Percentiles rank a stretch among this genome's conserved stretches.
Evolutionary conservation across 805 yeast genomes (phyloP).

Genomic region (Saccharomycopsis vini): DNA sequence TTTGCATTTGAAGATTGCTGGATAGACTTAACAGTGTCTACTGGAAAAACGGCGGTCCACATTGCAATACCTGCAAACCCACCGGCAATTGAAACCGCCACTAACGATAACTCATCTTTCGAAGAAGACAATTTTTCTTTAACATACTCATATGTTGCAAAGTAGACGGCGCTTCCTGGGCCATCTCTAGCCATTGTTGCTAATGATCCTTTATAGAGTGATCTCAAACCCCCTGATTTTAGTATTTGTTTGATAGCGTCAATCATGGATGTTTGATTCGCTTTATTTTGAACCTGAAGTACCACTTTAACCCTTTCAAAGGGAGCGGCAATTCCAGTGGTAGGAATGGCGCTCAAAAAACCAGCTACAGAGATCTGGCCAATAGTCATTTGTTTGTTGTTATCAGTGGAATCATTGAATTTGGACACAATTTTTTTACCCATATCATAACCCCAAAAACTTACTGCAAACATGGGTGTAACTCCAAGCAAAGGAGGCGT

Average conservation of each 20-base stretch:
- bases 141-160: conserved; percentile 84
- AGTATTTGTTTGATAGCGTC: conserved; percentile 60
- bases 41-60: conserved; percentile 96
- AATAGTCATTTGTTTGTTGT: conserved; percentile 36
- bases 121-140: conserved; percentile 49
- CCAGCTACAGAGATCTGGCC: conserved; percentile 85
- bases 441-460: conserved; percentile 96
- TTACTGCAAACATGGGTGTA: conserved; percentile 96
- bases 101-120: conserved; percentile 49
- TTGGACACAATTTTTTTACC: conserved; percentile 69
- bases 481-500: conserved; percentile 93
- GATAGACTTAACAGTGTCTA: conserved; percentile 85
- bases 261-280: conserved; percentile 33
- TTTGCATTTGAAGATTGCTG: conserved; percentile 57
- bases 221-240: conserved; percentile 70
- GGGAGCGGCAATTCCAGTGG: conserved; percentile 95
- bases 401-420: conserved; percentile 25
- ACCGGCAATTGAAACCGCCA: conserved; percentile 81
- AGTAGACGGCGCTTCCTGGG: conserved; percentile 92
- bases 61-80: conserved; percentile 93
- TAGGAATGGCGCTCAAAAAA: conserved; percentile 87
- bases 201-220: conserved; percentile 82
- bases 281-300: conserved; percentile 61
- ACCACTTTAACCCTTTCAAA: conserved; percentile 93
- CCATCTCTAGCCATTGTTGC: conserved; percentile 96